phyloP scores from a whole-genome alignment of 192 early-diverging fungal species.

The Backusella sp. region DNA sequence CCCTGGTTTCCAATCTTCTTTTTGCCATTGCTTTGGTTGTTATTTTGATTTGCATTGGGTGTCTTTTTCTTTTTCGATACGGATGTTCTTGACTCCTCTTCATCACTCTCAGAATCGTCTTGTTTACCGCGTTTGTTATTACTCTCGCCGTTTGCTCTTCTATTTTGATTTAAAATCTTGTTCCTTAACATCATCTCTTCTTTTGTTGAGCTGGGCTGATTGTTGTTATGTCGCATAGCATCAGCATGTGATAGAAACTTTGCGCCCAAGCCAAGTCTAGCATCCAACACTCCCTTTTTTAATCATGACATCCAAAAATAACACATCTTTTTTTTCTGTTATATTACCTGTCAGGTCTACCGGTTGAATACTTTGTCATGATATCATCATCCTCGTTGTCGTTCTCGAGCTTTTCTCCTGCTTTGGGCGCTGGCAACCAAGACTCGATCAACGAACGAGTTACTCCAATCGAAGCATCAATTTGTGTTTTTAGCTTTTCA shows the following conservation, averaged over 20 bases:
- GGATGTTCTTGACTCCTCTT: conserved; percentile 34
- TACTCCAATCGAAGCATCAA: conserved; percentile 48
- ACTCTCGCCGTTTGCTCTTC: conserved; percentile 22
- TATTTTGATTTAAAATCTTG: conserved; percentile 40
- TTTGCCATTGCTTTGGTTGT: conserved; percentile 13
- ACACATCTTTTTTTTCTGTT: not conserved
- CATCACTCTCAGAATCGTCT: conserved; percentile 37
- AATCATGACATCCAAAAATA: not conserved
- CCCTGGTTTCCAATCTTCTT: conserved; percentile 38
- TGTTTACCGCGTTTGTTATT: not conserved
- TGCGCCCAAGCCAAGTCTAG: conserved; percentile 51
- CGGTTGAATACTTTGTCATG: conserved; percentile 21
- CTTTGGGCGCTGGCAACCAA: conserved; percentile 41
- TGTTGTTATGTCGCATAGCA: conserved; percentile 43
- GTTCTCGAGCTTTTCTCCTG: conserved; percentile 39
- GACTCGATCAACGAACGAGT: conserved; percentile 46
- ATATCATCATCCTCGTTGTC: conserved; percentile 22
- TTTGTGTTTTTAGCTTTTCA: conserved; percentile 47
- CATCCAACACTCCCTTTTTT: not conserved
- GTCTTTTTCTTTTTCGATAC: conserved; percentile 32
- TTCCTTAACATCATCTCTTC: conserved; percentile 42
- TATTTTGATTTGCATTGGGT: conserved; percentile 26
- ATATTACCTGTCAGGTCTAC: conserved; percentile 40
- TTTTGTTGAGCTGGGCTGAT: conserved; percentile 14
- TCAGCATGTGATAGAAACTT: conserved; percentile 53